These are phyloP conservation scores for Stephania yunnanensis DNA, from an alignment of 164 flowering plant genomes.

Conservation along the genomic window DNA sequence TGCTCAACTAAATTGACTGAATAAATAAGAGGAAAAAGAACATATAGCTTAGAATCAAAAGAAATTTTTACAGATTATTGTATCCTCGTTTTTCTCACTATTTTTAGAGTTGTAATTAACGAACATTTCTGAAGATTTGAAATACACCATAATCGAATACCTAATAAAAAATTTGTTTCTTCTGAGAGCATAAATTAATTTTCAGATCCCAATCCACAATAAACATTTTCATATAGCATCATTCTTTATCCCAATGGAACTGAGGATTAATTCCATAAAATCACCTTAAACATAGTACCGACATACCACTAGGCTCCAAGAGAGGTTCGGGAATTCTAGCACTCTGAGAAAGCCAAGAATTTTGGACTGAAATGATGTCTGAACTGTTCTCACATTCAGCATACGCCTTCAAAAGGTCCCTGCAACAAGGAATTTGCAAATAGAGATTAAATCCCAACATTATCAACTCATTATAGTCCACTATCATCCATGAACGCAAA, in stretches of 20 bases:
- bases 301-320: slow-evolving; percentile 34
- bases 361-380: slow-evolving; percentile 75
- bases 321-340: slow-evolving; percentile 30
- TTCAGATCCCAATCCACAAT: no score
- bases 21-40: no score
- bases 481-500: not conserved
- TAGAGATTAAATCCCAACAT: not conserved
- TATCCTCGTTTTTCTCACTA: no score
- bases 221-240: not conserved
- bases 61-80: no score
- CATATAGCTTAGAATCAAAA: no score
- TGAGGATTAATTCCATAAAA: not conserved
- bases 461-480: not conserved
- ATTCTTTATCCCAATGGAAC: not conserved
- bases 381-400: slow-evolving; percentile 71
- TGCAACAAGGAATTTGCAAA: slow-evolving; percentile 22
- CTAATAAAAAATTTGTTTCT: no score
- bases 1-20: no score
- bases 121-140: no score
- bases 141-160: no score
- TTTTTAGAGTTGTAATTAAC: no score
- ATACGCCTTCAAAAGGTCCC: slow-evolving; percentile 85
- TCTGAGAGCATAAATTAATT: no score
- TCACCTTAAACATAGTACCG: not conserved
- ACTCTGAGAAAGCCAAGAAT: slow-evolving; percentile 73